Conservation (phyloP, 2,329 filamentous ascomycete genomes). For the Penicillium sp. region DNA sequence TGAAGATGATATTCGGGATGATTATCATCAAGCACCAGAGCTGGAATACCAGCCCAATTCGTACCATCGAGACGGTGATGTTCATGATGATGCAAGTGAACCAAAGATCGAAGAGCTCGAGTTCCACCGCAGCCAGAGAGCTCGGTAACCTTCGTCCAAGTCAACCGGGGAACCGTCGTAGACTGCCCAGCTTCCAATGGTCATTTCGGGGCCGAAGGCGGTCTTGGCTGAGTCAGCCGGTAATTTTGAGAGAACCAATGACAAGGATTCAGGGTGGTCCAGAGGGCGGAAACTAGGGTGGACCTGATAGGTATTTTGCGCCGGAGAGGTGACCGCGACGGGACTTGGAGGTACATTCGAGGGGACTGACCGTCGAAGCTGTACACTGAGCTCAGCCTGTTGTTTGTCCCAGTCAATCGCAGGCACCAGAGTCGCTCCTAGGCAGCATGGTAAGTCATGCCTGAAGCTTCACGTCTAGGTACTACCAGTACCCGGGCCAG, state of each 20-base stretch:
- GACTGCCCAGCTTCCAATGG: neutral
- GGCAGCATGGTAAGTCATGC: no score
- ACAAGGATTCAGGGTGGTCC: neutral
- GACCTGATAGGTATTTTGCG: no score
- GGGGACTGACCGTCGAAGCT: no score
- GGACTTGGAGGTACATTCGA: no score
- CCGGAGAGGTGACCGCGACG: no score
- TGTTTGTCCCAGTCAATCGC: no score
- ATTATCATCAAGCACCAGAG: neutral
- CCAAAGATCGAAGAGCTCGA: conserved; percentile 11
- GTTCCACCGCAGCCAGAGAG: neutral
- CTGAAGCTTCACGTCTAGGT: no score
- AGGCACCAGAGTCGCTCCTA: no score
- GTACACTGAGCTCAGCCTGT: no score
- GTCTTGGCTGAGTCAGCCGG: conserved; percentile 17
- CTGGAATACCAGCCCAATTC: neutral
- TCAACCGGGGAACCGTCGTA: no score
- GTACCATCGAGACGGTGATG: conserved; percentile 16
- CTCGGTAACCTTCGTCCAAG: no score
- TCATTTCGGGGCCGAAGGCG: neutral
- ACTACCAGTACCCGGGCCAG: no score
- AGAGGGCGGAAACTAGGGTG: neutral
- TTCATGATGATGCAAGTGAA: conserved; percentile 25
- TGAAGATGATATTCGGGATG: neutral
- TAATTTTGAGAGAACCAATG: conserved; percentile 12